Percentiles rank a stretch among this genome's conserved stretches.
Conservation (phyloP, 2,329 filamentous ascomycete species). For the Fusarium pilosicola region DNA sequence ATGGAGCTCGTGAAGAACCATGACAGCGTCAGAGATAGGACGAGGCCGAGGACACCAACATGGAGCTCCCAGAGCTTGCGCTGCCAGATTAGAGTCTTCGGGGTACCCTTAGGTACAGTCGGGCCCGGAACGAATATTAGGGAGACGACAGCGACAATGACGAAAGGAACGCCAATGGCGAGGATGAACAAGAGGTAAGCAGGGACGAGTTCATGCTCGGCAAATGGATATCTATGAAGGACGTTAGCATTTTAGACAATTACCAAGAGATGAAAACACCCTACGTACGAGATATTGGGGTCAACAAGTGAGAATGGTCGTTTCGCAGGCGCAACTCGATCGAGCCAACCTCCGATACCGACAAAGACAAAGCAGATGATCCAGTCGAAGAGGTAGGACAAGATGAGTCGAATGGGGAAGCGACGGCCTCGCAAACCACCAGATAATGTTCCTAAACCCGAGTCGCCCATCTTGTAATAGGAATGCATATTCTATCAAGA, state of each 20-base stretch:
- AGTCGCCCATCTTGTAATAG: slow-evolving; percentile 43
- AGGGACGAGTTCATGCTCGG: slow-evolving; percentile 76
- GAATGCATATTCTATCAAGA: slow-evolving; percentile 24
- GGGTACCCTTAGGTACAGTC: slow-evolving; percentile 70
- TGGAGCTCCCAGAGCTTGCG: slow-evolving; percentile 93
- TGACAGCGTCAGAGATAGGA: slow-evolving; percentile 73
- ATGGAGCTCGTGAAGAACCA: slow-evolving; percentile 87
- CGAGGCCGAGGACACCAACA: slow-evolving; percentile 84
- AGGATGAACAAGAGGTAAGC: slow-evolving; percentile 72
- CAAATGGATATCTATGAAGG: slow-evolving; percentile 71
- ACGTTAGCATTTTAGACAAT: not conserved
- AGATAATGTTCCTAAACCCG: slow-evolving; percentile 31
- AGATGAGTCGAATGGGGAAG: slow-evolving; percentile 53
- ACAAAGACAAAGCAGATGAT: slow-evolving; percentile 70
- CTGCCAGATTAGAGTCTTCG: slow-evolving; percentile 74
- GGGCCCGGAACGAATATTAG: slow-evolving; percentile 78
- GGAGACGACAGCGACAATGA: slow-evolving; percentile 74
- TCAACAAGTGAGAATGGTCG: slow-evolving; percentile 77
- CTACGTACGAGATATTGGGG: slow-evolving; percentile 75
- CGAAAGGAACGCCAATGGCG: slow-evolving; percentile 70
- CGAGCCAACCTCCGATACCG: slow-evolving; percentile 68
- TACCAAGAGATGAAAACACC: not conserved
- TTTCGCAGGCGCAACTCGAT: slow-evolving; percentile 69
- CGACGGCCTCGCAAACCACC: slow-evolving; percentile 30
- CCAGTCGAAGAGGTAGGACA: slow-evolving; percentile 83